Conservation (phyloP, 768 basidiomycete genomes). For the Kwoniella sp. region DNA sequence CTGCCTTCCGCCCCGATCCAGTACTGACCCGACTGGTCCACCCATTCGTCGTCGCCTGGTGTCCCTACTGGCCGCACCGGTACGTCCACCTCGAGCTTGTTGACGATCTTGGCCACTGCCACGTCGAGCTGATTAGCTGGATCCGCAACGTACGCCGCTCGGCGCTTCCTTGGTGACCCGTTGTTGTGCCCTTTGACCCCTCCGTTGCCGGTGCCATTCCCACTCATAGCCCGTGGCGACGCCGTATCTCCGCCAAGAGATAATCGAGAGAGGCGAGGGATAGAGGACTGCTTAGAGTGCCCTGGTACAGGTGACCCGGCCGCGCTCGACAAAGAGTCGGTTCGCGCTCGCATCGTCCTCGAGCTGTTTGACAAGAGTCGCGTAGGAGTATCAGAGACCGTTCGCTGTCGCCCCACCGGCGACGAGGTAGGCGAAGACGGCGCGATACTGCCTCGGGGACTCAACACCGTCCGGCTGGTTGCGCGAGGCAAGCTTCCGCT, state of each 20-base stretch:
- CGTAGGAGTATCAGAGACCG: constrained; percentile 16
- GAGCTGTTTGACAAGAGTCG: too few relatives aligned
- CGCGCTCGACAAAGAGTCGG: too few relatives aligned
- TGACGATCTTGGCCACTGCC: constrained; percentile 86
- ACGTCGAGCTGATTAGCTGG: constrained; percentile 88
- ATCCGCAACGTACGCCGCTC: constrained; percentile 78
- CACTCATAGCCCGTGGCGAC: too few relatives aligned
- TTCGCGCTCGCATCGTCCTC: too few relatives aligned
- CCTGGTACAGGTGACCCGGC: too few relatives aligned
- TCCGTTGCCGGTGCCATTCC: neutral
- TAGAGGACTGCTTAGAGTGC: constrained; percentile 4
- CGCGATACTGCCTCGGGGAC: constrained; percentile 47
- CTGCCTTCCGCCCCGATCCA: constrained; percentile 89
- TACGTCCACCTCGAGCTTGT: constrained; percentile 66
- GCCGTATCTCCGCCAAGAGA: too few relatives aligned
- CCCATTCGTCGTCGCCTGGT: constrained; percentile 63
- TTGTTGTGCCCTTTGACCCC: constrained; percentile 33
- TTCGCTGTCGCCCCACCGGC: neutral
- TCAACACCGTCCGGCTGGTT: constrained; percentile 12
- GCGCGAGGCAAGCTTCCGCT: constrained; percentile 3
- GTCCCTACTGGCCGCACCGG: constrained; percentile 43
- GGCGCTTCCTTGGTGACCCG: too few relatives aligned
- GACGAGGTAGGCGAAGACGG: neutral
- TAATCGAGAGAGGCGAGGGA: constrained; percentile 9
- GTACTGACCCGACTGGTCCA: constrained; percentile 88